These are phyloP conservation scores for Fomitopsis schrenkii DNA, from an alignment of 1,284 basidiomycete species.

Conservation along the genomic window DNA sequence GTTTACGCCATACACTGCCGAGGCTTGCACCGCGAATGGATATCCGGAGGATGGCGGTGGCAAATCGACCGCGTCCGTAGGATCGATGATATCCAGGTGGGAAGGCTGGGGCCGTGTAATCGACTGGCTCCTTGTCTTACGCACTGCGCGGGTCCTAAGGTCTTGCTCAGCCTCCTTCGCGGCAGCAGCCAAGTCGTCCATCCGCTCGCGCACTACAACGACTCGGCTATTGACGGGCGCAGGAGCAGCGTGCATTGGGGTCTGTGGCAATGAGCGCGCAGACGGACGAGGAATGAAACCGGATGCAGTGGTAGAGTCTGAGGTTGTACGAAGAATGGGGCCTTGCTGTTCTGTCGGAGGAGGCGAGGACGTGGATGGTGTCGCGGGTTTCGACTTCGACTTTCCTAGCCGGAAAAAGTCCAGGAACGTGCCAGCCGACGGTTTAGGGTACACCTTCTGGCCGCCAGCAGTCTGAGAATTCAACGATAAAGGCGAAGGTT, in stretches of 20 bases:
- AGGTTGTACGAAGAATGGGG: slow-evolving; percentile 58
- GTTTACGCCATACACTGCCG: slow-evolving; percentile 61
- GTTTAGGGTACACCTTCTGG: slow-evolving; percentile 38
- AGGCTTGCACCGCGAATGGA: slow-evolving; percentile 71
- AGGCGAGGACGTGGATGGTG: slow-evolving; percentile 37
- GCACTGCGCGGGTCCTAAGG: slow-evolving; percentile 43
- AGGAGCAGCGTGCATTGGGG: slow-evolving; percentile 23
- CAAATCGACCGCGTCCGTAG: slow-evolving; percentile 74
- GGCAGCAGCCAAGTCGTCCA: slow-evolving; percentile 63
- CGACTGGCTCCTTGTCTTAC: slow-evolving; percentile 29
- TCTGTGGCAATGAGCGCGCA: slow-evolving; percentile 35
- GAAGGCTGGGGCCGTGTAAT: slow-evolving; percentile 24
- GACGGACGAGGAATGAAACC: slow-evolving; percentile 33
- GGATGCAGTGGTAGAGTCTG: slow-evolving; percentile 51
- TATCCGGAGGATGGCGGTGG: slow-evolving; percentile 61
- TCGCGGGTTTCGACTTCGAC: slow-evolving; percentile 57
- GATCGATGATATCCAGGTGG: slow-evolving; percentile 64
- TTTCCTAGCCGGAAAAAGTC: slow-evolving; percentile 67
- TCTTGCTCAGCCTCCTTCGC: slow-evolving; percentile 72
- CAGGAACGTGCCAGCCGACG: slow-evolving; percentile 55
- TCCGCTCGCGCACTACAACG: slow-evolving; percentile 75
- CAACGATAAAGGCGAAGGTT: slow-evolving; percentile 64
- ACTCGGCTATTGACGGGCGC: slow-evolving; percentile 49
- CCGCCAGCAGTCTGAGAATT: slow-evolving; percentile 32
- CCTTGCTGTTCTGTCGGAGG: slow-evolving; percentile 19